Conservation (phyloP, 2,329 filamentous ascomycete genomes). For the Neurospora crassa region DNA sequence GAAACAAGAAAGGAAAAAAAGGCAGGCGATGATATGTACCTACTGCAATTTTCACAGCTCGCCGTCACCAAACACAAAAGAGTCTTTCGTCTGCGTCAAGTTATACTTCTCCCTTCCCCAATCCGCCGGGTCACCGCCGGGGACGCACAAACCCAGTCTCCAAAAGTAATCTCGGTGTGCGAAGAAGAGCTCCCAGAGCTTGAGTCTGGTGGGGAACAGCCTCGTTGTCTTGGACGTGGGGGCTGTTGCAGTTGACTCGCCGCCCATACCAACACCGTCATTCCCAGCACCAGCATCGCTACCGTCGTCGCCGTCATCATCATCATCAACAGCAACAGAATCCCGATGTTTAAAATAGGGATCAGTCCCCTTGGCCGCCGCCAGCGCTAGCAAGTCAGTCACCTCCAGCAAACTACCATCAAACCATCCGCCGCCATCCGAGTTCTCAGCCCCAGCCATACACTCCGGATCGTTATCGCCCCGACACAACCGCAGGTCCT, state of each 20-base stretch:
- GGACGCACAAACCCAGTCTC: conserved; percentile 81
- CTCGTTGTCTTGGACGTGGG: conserved; percentile 29
- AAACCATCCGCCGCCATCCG: conserved; percentile 19
- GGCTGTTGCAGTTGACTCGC: conserved; percentile 21
- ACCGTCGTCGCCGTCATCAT: conserved; percentile 9
- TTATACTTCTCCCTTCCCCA: conserved; percentile 49
- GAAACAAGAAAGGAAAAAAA: background rate
- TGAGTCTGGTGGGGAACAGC: conserved; percentile 51
- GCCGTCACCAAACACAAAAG: background rate
- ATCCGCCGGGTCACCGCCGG: conserved; percentile 62
- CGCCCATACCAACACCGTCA: conserved; percentile 16
- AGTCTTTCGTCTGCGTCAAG: conserved; percentile 21
- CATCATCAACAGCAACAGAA: background rate
- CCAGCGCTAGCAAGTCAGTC: background rate
- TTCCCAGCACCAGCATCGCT: conserved; percentile 17
- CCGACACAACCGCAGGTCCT: conserved; percentile 61
- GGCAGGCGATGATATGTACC: background rate
- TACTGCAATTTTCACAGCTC: background rate
- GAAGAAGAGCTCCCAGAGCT: conserved; percentile 88
- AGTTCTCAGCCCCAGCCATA: conserved; percentile 49
- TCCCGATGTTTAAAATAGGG: background rate
- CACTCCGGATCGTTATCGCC: conserved; percentile 65
- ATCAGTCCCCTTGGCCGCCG: background rate
- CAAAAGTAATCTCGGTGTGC: conserved; percentile 96
- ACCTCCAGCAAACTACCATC: background rate